phyloP scores from a whole-genome alignment of 306 rosid species.

The Lathyrus oleraceus region DNA sequence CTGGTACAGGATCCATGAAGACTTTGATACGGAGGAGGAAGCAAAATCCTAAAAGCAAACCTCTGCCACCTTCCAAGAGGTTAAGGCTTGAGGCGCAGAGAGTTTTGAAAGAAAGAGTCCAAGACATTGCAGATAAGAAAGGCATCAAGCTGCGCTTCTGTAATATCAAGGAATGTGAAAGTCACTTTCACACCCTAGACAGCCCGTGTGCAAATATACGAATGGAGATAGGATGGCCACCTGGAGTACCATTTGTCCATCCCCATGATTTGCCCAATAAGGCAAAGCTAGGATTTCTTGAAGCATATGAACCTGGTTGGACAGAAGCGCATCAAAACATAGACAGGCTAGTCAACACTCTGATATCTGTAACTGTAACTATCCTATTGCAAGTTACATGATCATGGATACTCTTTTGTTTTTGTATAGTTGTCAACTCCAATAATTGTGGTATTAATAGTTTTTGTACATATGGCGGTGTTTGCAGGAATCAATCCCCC shows the following conservation, averaged over 20 bases:
- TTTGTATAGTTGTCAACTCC: background rate
- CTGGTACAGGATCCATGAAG: constrained; percentile 99
- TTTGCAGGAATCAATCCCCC: constrained; percentile 62
- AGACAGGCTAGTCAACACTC: constrained; percentile 84
- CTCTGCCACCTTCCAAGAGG: constrained; percentile 97
- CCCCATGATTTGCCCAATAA: constrained; percentile 98
- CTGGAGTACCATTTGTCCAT: constrained; percentile 96
- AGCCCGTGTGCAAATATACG: constrained; percentile 93
- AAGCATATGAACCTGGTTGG: constrained; percentile 99
- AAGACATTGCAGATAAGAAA: constrained; percentile 96
- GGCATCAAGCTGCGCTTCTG: constrained; percentile 98
- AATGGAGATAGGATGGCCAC: constrained; percentile 96
- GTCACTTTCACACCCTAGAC: constrained; percentile 69
- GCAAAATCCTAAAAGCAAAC: constrained; percentile 78
- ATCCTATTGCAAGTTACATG: constrained; percentile 47
- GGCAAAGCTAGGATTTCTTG: constrained; percentile 96
- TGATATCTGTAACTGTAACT: constrained; percentile 63
- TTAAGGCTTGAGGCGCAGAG: constrained; percentile 97
- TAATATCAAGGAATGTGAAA: constrained; percentile 94
- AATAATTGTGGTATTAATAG: constrained; percentile 30
- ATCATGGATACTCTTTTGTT: constrained; percentile 18
- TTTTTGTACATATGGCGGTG: constrained; percentile 23
- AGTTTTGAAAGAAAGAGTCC: constrained; percentile 94
- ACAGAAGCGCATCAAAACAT: constrained; percentile 82
- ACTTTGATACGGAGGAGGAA: constrained; percentile 69